Base-by-base conservation (phyloP, 176 grass and related monocot species). In the Oryza glaberrima region DNA sequence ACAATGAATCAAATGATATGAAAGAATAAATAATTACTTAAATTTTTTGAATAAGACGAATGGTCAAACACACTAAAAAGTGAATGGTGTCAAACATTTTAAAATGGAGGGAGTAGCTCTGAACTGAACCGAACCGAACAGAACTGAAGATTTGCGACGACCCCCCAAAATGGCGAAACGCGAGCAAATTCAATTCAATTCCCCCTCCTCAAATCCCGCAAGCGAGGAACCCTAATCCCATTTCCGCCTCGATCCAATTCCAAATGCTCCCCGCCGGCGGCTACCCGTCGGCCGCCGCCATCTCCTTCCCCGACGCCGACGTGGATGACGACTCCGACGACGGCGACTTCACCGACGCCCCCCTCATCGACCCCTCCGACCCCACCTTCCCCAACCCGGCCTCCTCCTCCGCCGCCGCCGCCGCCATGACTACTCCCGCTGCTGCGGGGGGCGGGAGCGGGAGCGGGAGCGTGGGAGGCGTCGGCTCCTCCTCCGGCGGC, bases 241-340 rank as follows among this genome's bases (percentile, higher is more conserved):
- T 77, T 54, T 44, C 77, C 52, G 76, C 65, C 34, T 76, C 67
- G 65, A 54, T 80, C 77, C 85, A 66, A 56, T 45, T 80, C 77
- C 85, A 66, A 46, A 84, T 88, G 89, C 77, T 28, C 43, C 85
- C 85, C 3, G 44, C 85, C 81, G 89, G 76, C 85, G 89, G 38
- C 25, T 71, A 76, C 70, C 64, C 84, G 40, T 65, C 81, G 30
- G 75, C 30, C 41, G 51, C 72, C 64, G 70, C 70, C 46, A 14
- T 54, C 51, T 88, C 89, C 36, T 91, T 91, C 71, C 77, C 85
- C 13, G 77, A 84, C 34, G 87, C 52, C 14, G 83, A 76, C 64
- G 90, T 43, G 11, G 90, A 82, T 35, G 90, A 79, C 76, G 84
- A 92, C 58, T 83, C 87, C 17, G 90, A 92, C 14, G 90, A 89